Base-by-base conservation (phyloP, 305 asterid genomes). In the Andrographis paniculata region DNA sequence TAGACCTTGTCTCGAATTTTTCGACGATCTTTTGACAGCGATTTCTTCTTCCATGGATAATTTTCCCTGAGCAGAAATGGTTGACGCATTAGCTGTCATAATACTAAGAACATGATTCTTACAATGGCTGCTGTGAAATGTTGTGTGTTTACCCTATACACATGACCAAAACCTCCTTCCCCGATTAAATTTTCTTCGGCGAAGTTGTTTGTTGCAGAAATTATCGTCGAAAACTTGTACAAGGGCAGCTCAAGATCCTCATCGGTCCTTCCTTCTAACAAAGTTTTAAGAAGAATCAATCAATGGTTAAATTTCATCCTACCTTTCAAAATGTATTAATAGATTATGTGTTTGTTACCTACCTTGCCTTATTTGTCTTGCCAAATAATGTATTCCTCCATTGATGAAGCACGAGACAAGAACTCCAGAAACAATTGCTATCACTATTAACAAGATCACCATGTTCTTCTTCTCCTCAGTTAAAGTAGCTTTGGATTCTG, bases 111-210 rank as follows among this genome's bases (percentile, higher is more conserved):
- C 20, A 35, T 20, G 13, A n/a, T 17, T 14, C 17, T 0, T 23
- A 6, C 13, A 14, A 0, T 13, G 28, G 28, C 28, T n/a, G n/a
- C 4, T 24, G 30, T 24, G 8, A 3, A 24, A 24, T 3, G 4
- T 24, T 4, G 8, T 24, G 8, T 24, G n/a, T 20, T 33, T 65
- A 74, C 86, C 85, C 49, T 54, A 57, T 66, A 80, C 38, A 80
- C 86, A 35, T 69, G 60, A 18, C 76, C 74, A 37, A 69, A 69
- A 10, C 71, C 79, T 15, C 76, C 80, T 52, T 47, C 56, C 41
- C 80, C 80, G 18, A 74, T 48, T 17, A 50, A 39, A 40, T 67
- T 57, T 22, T 53, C 54, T 18, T 0, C 3, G 27, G 70, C 51
- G 47, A 72, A 62, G 31, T 59, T 65, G 49, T 59, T 59, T 33